phyloP scores from a whole-genome alignment of 345 rosid species.

The Eucalyptus fibrosa region DNA sequence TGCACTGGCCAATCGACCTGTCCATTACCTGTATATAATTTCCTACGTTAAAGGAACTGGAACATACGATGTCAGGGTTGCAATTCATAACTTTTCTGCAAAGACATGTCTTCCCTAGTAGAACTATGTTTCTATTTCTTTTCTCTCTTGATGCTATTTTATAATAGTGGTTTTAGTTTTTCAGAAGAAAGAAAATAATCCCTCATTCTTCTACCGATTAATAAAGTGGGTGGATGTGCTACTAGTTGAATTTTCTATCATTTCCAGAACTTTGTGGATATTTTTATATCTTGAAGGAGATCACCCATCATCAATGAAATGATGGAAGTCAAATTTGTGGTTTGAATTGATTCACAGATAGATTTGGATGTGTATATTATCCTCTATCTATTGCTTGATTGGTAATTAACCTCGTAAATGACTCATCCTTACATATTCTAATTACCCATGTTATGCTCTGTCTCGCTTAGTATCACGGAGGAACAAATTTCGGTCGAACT shows the following conservation, averaged over 20 bases:
- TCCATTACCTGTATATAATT: neutral
- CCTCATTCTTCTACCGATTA: neutral
- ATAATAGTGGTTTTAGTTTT: neutral
- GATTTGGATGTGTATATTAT: neutral
- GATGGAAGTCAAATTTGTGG: neutral
- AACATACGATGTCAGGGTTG: neutral
- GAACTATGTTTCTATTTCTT: neutral
- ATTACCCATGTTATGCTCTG: neutral
- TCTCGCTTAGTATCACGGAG: constrained; percentile 75
- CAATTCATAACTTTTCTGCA: neutral
- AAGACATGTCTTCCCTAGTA: neutral
- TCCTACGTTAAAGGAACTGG: neutral
- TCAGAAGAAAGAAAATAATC: neutral
- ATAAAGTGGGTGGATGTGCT: neutral
- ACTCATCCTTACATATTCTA: neutral
- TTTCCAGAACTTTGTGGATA: neutral
- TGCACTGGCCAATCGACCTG: neutral
- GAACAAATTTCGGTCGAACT: constrained; percentile 96
- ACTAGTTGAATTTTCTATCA: neutral
- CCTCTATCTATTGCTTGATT: neutral
- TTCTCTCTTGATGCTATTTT: neutral
- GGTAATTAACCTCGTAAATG: neutral
- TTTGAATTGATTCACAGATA: neutral
- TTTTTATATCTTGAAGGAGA: neutral
- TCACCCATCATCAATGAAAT: neutral